Base-by-base conservation (phyloP, 805 yeast genomes). In the Kuraishia molischiana region DNA sequence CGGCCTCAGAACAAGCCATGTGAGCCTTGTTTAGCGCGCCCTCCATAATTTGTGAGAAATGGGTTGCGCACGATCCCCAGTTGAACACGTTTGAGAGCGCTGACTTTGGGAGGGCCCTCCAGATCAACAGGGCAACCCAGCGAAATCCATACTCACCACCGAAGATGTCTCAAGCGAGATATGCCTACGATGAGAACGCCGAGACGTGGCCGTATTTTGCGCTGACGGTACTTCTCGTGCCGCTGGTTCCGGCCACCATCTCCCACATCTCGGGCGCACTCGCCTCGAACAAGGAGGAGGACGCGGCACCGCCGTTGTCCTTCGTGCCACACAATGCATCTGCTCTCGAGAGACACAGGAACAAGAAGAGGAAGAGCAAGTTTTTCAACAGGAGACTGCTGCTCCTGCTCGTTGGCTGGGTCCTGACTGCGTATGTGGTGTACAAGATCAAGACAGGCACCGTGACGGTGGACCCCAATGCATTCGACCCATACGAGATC, bases 191-290 rank as follows among this genome's bases (percentile, higher is more conserved):
- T 62, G 96, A 87, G 56, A 76, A 77, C 43, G 79, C 89, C 36
- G 92, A 85, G 50, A 85, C 92, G 2, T 87, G 96, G 95, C 97
- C 97, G 30, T 86, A 79, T 56, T 89, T 89, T 52, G 73, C 82
- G 37, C 57, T 84, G 52, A 87, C 96, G 3, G 61, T 85, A 36
- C 59, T 82, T 37, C 63, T 83, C 19, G 73, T 83, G 42, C 72
- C 77, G 15, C 66, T 85, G 41, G 55, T 85, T 29, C 96, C 96
- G 5, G 38, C 49, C 3, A 56, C 63, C 5, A 38, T 63, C 20
- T 49, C 56, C 5, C 42, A 52, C 15, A 38, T 53, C 29, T 35
- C 31, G 15, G 18, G 32, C 31, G 38, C 18, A 15, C 34, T 35
- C 20, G 34, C 20, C 15, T 36, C 17, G n/a, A 15, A 37, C 35